Conservation (phyloP, 768 basidiomycete species). For the Kwoniella mangroviensis region DNA sequence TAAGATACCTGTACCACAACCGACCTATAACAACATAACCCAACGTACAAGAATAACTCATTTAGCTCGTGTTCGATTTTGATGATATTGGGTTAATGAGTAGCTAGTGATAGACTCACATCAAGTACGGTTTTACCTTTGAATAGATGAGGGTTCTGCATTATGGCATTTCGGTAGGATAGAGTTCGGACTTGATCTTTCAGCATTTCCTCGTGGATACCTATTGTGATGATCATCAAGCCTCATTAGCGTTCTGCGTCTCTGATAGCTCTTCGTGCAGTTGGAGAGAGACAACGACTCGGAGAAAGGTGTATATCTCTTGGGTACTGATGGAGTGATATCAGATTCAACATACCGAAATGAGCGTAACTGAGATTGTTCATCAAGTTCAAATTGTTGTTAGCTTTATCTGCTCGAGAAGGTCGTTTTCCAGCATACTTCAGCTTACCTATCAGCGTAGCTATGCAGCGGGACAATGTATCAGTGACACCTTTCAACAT, state of each 20-base stretch:
- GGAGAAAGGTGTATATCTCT: not conserved
- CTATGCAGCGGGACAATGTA: slow-evolving; percentile 9
- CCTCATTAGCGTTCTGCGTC: no score
- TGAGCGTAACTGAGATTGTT: slow-evolving; percentile 38
- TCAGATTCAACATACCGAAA: slow-evolving; percentile 32
- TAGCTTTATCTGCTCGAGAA: not conserved
- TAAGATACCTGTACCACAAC: slow-evolving; percentile 96
- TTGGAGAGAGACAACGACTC: no score
- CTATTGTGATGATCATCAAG: slow-evolving; percentile 59
- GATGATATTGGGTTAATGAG: not conserved
- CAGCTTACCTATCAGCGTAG: slow-evolving; percentile 49
- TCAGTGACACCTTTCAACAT: no score
- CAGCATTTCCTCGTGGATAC: slow-evolving; percentile 99
- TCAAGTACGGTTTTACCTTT: slow-evolving; percentile 94
- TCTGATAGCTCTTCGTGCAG: no score
- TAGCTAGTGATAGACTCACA: slow-evolving; percentile 39
- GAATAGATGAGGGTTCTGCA: slow-evolving; percentile 93
- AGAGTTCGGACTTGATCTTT: slow-evolving; percentile 95
- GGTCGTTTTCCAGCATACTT: not conserved
- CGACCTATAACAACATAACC: slow-evolving; percentile 63
- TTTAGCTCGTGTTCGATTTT: no score
- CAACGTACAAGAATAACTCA: not conserved
- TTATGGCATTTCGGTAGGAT: slow-evolving; percentile 90
- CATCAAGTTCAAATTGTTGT: not conserved
- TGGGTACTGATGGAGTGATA: not conserved